Conservation (phyloP, 495 filamentous ascomycete genomes). For the Beverwykella pulmonaria region DNA sequence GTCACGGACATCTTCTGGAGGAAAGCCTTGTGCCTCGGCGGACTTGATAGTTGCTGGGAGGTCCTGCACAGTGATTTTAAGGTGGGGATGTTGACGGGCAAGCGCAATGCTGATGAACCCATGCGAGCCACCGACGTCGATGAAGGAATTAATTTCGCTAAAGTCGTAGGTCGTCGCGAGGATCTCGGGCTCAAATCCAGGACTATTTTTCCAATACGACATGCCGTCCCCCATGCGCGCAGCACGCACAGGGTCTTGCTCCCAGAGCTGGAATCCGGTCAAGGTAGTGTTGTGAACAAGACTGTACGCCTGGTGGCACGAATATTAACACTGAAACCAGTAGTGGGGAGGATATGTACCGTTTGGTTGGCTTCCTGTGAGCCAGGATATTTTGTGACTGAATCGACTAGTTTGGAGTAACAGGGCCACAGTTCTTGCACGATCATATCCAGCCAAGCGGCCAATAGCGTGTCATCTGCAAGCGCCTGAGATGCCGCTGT, state of each 20-base stretch:
- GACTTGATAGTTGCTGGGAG: slow-evolving; percentile 35
- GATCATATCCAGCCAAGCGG: slow-evolving; percentile 15
- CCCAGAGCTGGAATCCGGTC: not conserved
- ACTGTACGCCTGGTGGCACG: not conserved
- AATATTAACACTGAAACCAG: not conserved
- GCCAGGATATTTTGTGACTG: not conserved
- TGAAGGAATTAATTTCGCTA: not conserved
- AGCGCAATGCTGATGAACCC: not conserved
- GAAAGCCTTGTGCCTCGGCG: not conserved
- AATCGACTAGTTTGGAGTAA: not conserved
- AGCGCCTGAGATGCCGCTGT: not conserved
- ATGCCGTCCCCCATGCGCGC: not conserved
- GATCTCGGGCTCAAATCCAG: not conserved
- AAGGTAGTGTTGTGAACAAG: not conserved
- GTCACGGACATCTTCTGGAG: slow-evolving; percentile 5
- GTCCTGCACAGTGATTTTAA: slow-evolving; percentile 42
- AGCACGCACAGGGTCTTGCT: not conserved
- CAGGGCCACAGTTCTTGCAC: slow-evolving; percentile 5
- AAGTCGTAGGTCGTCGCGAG: not conserved
- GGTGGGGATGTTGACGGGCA: slow-evolving; percentile 31
- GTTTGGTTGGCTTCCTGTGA: slow-evolving; percentile 6
- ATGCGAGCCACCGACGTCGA: slow-evolving; percentile 10
- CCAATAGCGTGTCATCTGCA: not conserved
- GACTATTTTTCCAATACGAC: not conserved
- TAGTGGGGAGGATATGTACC: not conserved